phyloP scores from a whole-genome alignment of 2,329 filamentous ascomycete species.

The Aspergillus sp. region DNA sequence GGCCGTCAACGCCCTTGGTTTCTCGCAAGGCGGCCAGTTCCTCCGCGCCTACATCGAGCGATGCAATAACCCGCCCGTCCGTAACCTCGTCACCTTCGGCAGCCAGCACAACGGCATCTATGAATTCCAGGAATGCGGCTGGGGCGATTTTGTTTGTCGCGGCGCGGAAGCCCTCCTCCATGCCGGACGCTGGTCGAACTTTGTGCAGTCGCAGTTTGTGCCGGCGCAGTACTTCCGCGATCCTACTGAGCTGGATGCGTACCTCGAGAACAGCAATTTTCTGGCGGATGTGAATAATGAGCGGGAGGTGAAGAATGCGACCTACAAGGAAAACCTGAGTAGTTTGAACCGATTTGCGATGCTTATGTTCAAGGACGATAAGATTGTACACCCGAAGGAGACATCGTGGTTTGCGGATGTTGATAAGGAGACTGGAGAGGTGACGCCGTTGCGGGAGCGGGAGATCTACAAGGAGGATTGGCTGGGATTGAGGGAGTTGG shows the following conservation, averaged over 20 bases:
- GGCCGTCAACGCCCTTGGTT: conserved; percentile 86
- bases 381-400: conserved; percentile 84
- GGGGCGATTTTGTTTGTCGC: conserved; percentile 75
- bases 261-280: conserved; percentile 81
- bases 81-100: conserved; percentile 82
- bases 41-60: conserved; percentile 86
- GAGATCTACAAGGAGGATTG: conserved; percentile 86
- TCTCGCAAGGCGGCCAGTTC: conserved; percentile 95
- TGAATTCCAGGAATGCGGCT: conserved; percentile 72
- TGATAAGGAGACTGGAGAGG: conserved; percentile 62
- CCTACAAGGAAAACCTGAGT: conserved; percentile 71
- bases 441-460: conserved; percentile 67
- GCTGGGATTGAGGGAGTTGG: conserved; percentile 78
- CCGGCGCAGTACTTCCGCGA: conserved; percentile 95
- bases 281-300: conserved; percentile 97
- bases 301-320: conserved; percentile 67
- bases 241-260: conserved; percentile 64
- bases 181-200: conserved; percentile 74
- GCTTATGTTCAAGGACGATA: conserved; percentile 86
- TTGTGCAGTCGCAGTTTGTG: conserved; percentile 77
- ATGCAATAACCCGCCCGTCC: conserved; percentile 74
- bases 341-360: conserved; percentile 76
- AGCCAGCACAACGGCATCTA: conserved; percentile 90
- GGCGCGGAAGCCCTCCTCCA: conserved; percentile 75
- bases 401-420: conserved; percentile 88